Base-by-base conservation (phyloP, 495 filamentous ascomycete species). In the Neurospora tetrasperma region DNA sequence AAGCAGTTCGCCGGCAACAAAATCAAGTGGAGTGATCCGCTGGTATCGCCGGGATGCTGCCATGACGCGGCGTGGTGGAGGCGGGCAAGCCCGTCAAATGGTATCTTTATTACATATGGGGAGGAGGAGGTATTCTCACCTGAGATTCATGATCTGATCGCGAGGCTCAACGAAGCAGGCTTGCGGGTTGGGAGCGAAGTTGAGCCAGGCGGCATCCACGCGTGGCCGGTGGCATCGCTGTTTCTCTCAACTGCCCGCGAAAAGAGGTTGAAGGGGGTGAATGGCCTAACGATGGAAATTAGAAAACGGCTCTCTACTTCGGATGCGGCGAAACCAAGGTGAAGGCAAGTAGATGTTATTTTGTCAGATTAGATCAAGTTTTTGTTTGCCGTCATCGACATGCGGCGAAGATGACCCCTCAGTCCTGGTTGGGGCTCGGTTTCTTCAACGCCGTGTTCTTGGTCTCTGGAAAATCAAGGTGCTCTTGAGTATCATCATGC, bases 201-300 rank as follows among this genome's bases (percentile, higher is more conserved):
- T 77, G 88, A 91, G 74, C 79, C 82, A 43, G 90, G 87, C 5
- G 89, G 86, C 27, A 89, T 94, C 71, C 92, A 94, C 82, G 91
- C 90, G 12, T 94, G 92, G 92, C 92, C 92, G 16, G 89, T 94
- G 38, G 91, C 89, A 18, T 86, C 85, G 42, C 77, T 93, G 59
- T 94, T 93, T 77, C 80, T 94, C 20, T 88, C 88, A 70, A 83
- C 83, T 59, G 86, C 83, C 31, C 77, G 80, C 59, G 81, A 83
- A n/a, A 83, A 87, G 79, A 81, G 92, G 73, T 80, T 86, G 73
- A 84, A 84, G 59, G 91, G 90, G 12, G 76, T 94, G 74, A 82
- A 78, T 70, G 77, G 81, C 75, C 83, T 93, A 66, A 87, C 86
- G 4, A 80, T 82, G 38, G 83, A 85, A 70, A 84, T 90, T 73